These are phyloP conservation scores for Arthromyces matolae DNA, from an alignment of 768 basidiomycete species.

Conservation along the genomic window DNA sequence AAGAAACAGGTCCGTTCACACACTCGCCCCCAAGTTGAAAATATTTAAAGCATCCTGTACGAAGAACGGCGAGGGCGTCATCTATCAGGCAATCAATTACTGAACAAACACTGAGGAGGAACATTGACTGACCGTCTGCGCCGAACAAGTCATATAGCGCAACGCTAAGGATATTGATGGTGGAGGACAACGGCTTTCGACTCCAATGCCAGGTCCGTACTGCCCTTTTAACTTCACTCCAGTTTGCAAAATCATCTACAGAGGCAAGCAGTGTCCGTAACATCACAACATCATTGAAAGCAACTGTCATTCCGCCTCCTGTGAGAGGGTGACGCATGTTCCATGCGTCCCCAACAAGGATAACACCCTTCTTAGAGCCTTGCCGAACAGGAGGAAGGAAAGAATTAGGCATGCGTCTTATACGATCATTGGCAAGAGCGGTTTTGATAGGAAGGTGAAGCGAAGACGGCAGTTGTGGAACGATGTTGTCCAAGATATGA, in stretches of 20 bases:
- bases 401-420: slow-evolving; percentile 93
- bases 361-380: slow-evolving; percentile 61
- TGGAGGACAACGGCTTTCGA: slow-evolving; percentile 78
- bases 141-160: slow-evolving; percentile 94
- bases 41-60: slow-evolving; percentile 93
- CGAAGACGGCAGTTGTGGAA: slow-evolving; percentile 76
- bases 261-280: slow-evolving; percentile 58
- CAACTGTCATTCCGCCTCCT: slow-evolving; percentile 98
- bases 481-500: slow-evolving; percentile 67
- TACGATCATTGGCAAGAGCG: slow-evolving; percentile 75
- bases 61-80: slow-evolving; percentile 57
- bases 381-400: slow-evolving; percentile 84
- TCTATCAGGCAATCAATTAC: too few species aligned
- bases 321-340: slow-evolving; percentile 99
- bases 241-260: slow-evolving; percentile 43
- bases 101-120: background rate
- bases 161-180: slow-evolving; percentile 89
- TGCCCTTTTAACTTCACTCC: slow-evolving; percentile 45
- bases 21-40: slow-evolving; percentile 92
- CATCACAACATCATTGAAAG: slow-evolving; percentile 79
- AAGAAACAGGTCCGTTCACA: slow-evolving; percentile 80
- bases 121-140: slow-evolving; percentile 69
- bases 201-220: slow-evolving; percentile 82
- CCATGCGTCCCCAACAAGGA: slow-evolving; percentile 94
- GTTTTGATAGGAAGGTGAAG: slow-evolving; percentile 61